These are phyloP conservation scores for Forsythia suspensa DNA, from an alignment of 257 asterid genomes.

Conservation along the genomic window DNA sequence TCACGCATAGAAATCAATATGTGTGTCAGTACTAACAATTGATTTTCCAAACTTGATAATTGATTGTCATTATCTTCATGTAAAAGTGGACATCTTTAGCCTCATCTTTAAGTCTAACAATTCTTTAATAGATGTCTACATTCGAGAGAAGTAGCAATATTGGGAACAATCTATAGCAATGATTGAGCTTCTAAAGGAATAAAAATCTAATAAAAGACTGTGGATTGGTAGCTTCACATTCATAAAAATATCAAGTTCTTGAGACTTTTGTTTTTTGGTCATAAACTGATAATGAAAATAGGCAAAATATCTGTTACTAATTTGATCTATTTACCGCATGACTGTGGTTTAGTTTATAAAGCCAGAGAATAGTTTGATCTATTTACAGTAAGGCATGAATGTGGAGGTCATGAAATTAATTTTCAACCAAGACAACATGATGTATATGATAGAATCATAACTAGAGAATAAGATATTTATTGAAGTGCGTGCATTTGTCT, in stretches of 20 bases:
- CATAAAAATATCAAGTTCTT: not conserved
- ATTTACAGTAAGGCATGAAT: not conserved
- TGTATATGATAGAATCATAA: not conserved
- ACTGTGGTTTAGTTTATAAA: not conserved
- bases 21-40: not conserved
- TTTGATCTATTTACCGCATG: not conserved
- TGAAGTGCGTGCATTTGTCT: not conserved
- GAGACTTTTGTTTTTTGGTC: not conserved
- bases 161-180: not conserved
- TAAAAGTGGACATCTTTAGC: not conserved
- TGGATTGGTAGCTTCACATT: not conserved
- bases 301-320: not conserved
- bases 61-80: not conserved
- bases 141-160: not conserved
- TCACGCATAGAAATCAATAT: not conserved
- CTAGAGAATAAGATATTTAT: not conserved
- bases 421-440: not conserved
- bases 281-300: not conserved
- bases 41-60: not conserved
- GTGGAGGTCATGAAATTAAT: not conserved
- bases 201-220: not conserved
- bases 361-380: not conserved
- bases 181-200: not conserved
- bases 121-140: not conserved
- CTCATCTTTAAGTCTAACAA: not conserved